Evolutionary conservation across 2,329 filamentous ascomycete species (phyloP).

Genomic region (Aspergillus sp.): DNA sequence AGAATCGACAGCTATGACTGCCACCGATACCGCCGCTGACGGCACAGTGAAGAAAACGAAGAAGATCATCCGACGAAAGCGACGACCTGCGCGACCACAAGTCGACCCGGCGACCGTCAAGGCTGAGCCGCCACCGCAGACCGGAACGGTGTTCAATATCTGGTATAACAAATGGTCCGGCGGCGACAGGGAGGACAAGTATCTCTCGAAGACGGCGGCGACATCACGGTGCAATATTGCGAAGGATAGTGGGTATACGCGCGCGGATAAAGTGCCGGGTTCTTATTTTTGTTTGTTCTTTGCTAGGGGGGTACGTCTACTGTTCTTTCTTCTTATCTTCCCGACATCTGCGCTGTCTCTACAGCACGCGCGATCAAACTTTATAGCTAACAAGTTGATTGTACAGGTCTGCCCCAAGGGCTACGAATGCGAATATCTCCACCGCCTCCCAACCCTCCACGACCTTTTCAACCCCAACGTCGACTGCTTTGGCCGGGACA

Average conservation of each 20-base stretch:
- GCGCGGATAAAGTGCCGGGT: constrained; percentile 75
- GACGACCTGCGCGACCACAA: constrained; percentile 85
- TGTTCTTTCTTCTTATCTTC: not conserved
- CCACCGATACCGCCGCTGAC: constrained; percentile 25
- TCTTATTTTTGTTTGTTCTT: constrained; percentile 94
- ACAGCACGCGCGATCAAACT: not conserved
- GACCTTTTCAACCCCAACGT: constrained; percentile 93
- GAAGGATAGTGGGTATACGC: constrained; percentile 77
- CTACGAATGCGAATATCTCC: constrained; percentile 91
- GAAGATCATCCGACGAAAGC: constrained; percentile 90
- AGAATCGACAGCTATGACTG: constrained; percentile 20
- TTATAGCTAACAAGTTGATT: not conserved
- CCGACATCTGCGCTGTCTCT: not conserved
- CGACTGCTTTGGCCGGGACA: constrained; percentile 93
- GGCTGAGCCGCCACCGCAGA: constrained; percentile 85
- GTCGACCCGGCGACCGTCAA: constrained; percentile 83
- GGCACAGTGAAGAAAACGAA: constrained; percentile 69
- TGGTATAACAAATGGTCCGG: constrained; percentile 99
- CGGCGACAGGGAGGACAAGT: constrained; percentile 91
- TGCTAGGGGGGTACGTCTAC: constrained; percentile 61
- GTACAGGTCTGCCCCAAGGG: constrained; percentile 66
- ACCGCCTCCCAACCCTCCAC: constrained; percentile 81
- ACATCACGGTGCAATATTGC: constrained; percentile 86
- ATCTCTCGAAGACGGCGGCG: constrained; percentile 79
- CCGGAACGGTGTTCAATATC: constrained; percentile 94